Evolutionary conservation across 805 yeast genomes (phyloP), one percentile per base, ranked within the genome.

Genomic region (Starmerella etchellsii): DNA sequence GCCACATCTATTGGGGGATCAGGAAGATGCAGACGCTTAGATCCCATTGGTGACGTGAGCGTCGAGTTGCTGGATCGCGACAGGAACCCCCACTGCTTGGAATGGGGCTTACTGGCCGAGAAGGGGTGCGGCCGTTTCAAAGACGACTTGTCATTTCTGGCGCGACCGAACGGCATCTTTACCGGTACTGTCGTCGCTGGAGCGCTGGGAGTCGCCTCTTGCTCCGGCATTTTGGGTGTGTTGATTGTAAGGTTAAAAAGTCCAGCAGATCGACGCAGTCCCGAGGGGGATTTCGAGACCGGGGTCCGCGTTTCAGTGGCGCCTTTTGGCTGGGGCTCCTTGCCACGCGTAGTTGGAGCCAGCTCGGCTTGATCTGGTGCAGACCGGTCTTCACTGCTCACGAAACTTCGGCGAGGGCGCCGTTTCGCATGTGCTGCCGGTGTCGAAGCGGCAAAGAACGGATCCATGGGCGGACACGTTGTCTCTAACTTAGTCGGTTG

Each of bases 221-320:
- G 14, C 44, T 38, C 25, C 38, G 40, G 20, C 14, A 33, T n/a
- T 19, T 30, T 22, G 21, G 21, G 23, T 9, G 11, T 6, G 19
- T 65, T 66, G 40, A 57, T 58, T 43, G 62, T 66, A 28, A 64
- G 61, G 46, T 64, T 63, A 28, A 64, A 48, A 28, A 63, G 54
- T 8, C 69, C 66, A 20, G 62, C 54, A 4, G 68, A 65, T 26
- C 69, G 55, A 13, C 64, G 57, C 22, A 65, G 48, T 2, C 44
- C 44, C 11, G 40, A 3, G 65, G 77, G n/a, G 22, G 33, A 30
- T n/a, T 70, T 83, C 10, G 75, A 77, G 25, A 61, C 73, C 54
- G 88, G 7, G 22, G 19, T n/a, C 9, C 14, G 11, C 9, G 33
- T 30, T 4, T 4, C n/a, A 14, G 11, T 4, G 4, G 22, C 6